phyloP scores from a whole-genome alignment of 1,284 basidiomycete genomes.

The Ceratobasidium theobromae region DNA sequence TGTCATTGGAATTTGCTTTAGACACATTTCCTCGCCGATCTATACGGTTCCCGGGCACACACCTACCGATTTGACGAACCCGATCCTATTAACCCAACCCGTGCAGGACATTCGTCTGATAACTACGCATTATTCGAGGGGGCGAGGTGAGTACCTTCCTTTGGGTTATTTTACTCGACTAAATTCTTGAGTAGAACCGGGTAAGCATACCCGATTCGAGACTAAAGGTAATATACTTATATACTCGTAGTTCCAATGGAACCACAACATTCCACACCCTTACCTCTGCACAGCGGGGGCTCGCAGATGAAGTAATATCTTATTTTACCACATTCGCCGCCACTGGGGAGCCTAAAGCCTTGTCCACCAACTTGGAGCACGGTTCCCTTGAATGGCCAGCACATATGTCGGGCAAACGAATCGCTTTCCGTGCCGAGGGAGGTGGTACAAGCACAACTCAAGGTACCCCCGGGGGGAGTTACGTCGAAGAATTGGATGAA shows the following conservation, averaged over 20 bases:
- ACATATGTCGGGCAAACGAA: slow-evolving; percentile 8
- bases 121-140: slow-evolving; percentile 22
- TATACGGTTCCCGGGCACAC: slow-evolving; percentile 13
- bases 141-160: neutral
- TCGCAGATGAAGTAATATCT: slow-evolving; percentile 1
- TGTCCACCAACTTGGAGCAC: neutral
- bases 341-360: slow-evolving; percentile 11
- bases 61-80: slow-evolving; percentile 27
- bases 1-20: neutral
- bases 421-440: slow-evolving; percentile 11
- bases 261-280: slow-evolving; percentile 2
- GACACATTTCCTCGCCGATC: neutral
- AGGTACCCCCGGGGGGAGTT: slow-evolving; percentile 10
- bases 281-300: slow-evolving; percentile 11
- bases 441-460: neutral
- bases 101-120: slow-evolving; percentile 6
- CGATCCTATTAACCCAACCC: neutral
- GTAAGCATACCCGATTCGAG: neutral
- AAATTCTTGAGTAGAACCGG: neutral
- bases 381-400: slow-evolving; percentile 2
- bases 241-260: slow-evolving; percentile 11
- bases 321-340: slow-evolving; percentile 8
- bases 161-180: neutral
- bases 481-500: neutral
- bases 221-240: neutral